These are phyloP conservation scores for Colletotrichum sp. DNA, from an alignment of 2,329 filamentous ascomycete species.

Conservation along the genomic window DNA sequence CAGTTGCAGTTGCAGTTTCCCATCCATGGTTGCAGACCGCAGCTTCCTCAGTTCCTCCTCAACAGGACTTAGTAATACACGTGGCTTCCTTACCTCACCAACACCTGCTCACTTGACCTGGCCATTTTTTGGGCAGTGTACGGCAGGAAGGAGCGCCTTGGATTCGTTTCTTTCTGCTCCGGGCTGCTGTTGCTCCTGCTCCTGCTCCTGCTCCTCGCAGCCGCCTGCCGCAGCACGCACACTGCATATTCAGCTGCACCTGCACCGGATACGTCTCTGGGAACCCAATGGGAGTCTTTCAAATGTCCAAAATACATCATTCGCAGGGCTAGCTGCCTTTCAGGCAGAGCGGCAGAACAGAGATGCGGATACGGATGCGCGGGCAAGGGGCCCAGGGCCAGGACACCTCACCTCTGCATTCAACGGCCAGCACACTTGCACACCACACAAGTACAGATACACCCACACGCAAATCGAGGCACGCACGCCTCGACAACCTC, in stretches of 20 bases:
- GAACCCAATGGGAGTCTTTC: not conserved
- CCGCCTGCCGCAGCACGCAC: not conserved
- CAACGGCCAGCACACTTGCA: not conserved
- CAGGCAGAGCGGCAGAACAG: not conserved
- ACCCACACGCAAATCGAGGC: not conserved
- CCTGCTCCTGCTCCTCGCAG: not conserved
- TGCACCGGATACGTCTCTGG: not conserved
- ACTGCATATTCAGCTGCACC: not conserved
- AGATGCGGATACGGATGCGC: not conserved
- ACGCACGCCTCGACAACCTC: not conserved
- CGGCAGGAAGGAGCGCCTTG: not conserved
- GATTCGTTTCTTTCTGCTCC: not conserved
- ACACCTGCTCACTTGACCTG: not conserved
- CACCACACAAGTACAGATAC: not conserved
- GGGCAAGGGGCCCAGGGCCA: not conserved
- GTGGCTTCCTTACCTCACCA: not conserved
- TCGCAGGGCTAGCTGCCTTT: not conserved
- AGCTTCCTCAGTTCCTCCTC: not conserved
- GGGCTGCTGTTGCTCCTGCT: not conserved
- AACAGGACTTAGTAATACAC: not conserved
- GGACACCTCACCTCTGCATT: not conserved
- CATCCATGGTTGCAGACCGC: not conserved
- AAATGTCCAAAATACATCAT: not conserved
- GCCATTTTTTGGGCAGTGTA: not conserved
- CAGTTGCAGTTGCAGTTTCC: not conserved